Conservation (phyloP, 306 rosid species). For the Hippophae gyantsensis region DNA sequence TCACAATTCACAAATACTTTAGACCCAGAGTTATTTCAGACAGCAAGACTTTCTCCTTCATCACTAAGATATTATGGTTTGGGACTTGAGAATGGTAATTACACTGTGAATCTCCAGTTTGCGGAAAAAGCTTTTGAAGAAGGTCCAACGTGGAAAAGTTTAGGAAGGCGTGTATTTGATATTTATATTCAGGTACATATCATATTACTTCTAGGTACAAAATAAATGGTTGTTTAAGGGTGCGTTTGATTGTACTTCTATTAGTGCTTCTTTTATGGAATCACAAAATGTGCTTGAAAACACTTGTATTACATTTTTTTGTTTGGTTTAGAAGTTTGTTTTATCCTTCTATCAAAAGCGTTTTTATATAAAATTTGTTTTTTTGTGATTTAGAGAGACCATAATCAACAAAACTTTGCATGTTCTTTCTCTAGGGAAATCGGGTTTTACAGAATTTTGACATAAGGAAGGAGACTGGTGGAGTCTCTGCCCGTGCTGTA, state of each 20-base stretch:
- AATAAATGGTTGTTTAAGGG: too few relatives aligned
- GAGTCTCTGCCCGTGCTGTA: slow-evolving; percentile 31
- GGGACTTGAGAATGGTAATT: slow-evolving; percentile 59
- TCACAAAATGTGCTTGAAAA: too few relatives aligned
- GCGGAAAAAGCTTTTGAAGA: slow-evolving; percentile 41
- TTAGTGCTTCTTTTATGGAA: neutral
- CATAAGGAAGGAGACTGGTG: slow-evolving; percentile 54
- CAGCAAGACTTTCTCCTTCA: slow-evolving; percentile 63
- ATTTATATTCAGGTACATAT: slow-evolving; percentile 58
- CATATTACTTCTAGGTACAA: neutral
- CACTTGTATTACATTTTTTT: too few relatives aligned
- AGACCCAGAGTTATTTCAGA: slow-evolving; percentile 51
- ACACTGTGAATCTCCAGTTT: slow-evolving; percentile 58
- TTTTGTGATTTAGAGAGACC: too few relatives aligned
- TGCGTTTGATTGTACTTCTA: too few relatives aligned
- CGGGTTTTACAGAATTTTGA: slow-evolving; percentile 47
- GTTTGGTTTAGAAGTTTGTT: too few relatives aligned
- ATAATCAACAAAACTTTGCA: neutral
- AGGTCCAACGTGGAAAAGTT: slow-evolving; percentile 44
- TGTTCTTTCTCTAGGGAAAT: slow-evolving; percentile 33
- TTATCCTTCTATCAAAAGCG: too few relatives aligned
- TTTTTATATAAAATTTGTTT: too few relatives aligned
- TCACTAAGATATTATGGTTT: slow-evolving; percentile 73
- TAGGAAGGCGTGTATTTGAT: slow-evolving; percentile 62
- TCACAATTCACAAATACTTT: slow-evolving; percentile 37